Evolutionary conservation across 345 rosid species (phyloP).

Genomic region (Linum usitatissimum): DNA sequence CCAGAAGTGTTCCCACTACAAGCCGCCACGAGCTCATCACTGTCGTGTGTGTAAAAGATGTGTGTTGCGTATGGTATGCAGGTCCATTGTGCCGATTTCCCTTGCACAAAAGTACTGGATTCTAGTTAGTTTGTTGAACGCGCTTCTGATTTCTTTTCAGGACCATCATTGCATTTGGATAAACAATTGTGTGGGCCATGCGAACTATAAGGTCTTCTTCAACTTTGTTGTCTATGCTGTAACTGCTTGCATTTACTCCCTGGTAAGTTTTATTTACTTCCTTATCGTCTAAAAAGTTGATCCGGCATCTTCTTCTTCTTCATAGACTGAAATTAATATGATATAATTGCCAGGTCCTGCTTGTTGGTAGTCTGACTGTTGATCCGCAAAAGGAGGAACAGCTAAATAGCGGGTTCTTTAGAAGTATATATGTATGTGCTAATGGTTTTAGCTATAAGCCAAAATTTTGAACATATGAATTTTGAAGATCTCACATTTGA

Average conservation of each 20-base stretch:
- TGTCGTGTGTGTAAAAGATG: constrained; percentile 93
- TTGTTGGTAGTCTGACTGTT: constrained; percentile 67
- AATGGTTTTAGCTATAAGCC: background rate
- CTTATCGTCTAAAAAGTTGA: background rate
- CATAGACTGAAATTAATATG: background rate
- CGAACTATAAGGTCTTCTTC: constrained; percentile 87
- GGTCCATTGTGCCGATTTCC: constrained; percentile 12
- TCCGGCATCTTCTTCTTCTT: background rate
- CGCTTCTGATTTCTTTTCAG: constrained; percentile 43
- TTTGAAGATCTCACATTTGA: constrained; percentile 6
- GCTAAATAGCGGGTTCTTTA: constrained; percentile 44
- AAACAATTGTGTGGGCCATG: constrained; percentile 85
- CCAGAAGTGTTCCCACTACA: constrained; percentile 74
- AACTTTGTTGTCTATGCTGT: constrained; percentile 65
- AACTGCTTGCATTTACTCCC: constrained; percentile 61
- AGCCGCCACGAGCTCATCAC: constrained; percentile 95
- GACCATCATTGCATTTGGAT: constrained; percentile 98
- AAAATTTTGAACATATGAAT: too few species aligned
- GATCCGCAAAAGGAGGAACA: constrained; percentile 53
- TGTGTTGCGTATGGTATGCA: constrained; percentile 72
- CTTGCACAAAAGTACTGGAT: constrained; percentile 11
- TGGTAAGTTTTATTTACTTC: constrained; percentile 36
- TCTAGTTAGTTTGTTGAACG: constrained; percentile 21
- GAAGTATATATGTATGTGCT: constrained; percentile 50
- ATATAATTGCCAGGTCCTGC: constrained; percentile 48